Base-by-base conservation (phyloP, 192 early-diverging fungal genomes). In the Mortierella claussenii region DNA sequence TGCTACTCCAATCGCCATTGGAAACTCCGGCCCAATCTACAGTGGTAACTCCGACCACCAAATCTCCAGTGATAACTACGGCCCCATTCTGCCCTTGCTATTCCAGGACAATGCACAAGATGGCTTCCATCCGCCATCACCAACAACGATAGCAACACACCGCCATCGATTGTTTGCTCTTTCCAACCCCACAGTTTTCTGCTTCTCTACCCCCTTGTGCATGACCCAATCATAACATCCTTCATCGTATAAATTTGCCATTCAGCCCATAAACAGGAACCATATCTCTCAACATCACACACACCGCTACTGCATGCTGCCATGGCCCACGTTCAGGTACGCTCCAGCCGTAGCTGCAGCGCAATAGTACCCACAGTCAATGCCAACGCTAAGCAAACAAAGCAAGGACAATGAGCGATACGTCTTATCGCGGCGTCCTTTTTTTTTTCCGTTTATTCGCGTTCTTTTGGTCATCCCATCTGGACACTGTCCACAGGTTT, bases 231-330 rank as follows among this genome's bases (percentile, higher is more conserved):
- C 48, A 50, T n/a, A 54, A 2, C 36, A 57, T 43, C 21, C 10
- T 31, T 40, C 6, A 58, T 45, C 58, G 58, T 60, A 45, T 33
- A 45, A 60, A 60, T n/a, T n/a, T 45, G 44, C 58, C 43, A 60
- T 60, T 40, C 37, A 40, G 8, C 37, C 37, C 37, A 10, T 10
- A 40, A 40, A 40, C 7, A 13, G 37, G 37, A 40, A 40, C 37
- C 37, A 40, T 40, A 7, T 40, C 13, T 40, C 13, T 40, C 37
- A 40, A 10, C 8, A 40, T 13, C 37, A 40, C n/a, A n/a, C n/a
- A n/a, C n/a, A n/a, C n/a, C n/a, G n/a, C n/a, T n/a, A n/a, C n/a
- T n/a, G n/a, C n/a, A n/a, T n/a, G n/a, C n/a, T n/a, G n/a, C n/a
- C n/a, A n/a, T n/a, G n/a, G n/a, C n/a, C n/a, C n/a, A n/a, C n/a